Base-by-base conservation (phyloP, 345 rosid genomes). In the Salix dunnii region DNA sequence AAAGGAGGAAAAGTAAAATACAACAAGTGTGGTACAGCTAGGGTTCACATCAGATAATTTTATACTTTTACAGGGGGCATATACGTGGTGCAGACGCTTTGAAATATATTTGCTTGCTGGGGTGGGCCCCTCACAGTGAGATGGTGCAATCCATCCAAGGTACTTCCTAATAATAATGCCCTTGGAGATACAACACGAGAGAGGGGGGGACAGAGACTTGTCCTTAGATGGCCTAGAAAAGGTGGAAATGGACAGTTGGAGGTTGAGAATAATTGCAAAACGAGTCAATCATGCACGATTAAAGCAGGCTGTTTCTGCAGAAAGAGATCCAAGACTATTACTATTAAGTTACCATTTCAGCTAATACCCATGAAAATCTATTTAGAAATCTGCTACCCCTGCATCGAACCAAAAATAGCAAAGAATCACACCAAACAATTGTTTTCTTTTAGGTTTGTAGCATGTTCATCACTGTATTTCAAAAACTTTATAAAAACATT, bases 231-330 rank as follows among this genome's bases (percentile, higher is more conserved):
- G 73, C 76, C 78, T 80, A 70, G 79, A 58, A 79, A 77, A 81
- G 81, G 71, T 21, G 72, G 84, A 84, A 81, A 76, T 83, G 6
- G 5, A 58, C 62, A 58, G 62, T 10, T 58, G 62, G 62, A 58
- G 62, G 62, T 11, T n/a, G 62, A 9, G 58, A 58, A 58, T 9
- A 58, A n/a, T n/a, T 58, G 28, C 62, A 79, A 84, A 79, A 81
- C 80, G 77, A 77, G 80, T 80, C 73, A 65, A 80, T 82, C 85
- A 79, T 81, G 84, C 84, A 85, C 42, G 40, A 75, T 78, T 71
- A 78, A 79, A 79, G 80, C 84, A 75, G 64, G 7, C 71, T 64
- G 68, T 71, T 63, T 69, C 72, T 72, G 78, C 78, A 79, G 78
- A 42, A 8, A 18, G 11, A 77, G 42, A 51, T 58, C 79, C 35